Evolutionary conservation across 2,329 filamentous ascomycete genomes (phyloP), one percentile per base, ranked within the genome.

Genomic region (Penicillium hesseltinei): DNA sequence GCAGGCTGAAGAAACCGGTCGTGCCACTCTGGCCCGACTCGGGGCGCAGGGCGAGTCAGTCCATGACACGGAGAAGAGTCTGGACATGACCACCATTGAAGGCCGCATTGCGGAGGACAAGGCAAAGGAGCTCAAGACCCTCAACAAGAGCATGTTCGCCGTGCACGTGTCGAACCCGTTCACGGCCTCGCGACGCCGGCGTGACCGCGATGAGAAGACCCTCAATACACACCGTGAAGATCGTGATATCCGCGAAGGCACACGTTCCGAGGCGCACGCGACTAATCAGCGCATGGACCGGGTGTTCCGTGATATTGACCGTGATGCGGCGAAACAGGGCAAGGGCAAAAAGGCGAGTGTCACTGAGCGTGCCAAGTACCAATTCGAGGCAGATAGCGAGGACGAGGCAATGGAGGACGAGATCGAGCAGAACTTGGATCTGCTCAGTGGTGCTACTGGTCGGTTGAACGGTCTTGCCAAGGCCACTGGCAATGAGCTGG

Each of bases 141-240:
- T 95, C 49, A 96, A 97, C 75, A 82, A 88, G 61, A 92, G 88
- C 78, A 96, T 97, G 91, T 96, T 96, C 69, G 89, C 90, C 5
- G 84, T 92, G 23, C 88, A 92, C 68, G 87, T 92, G 27, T 80
- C 81, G 52, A 91, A 91, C 66, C 88, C 88, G 0, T 91, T 96
- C 71, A 94, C 90, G 0, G 85, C 85, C 15, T 85, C 84, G 61
- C 83, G 82, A 63, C 83, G 88, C 44, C 83, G 82, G 29, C 80
- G 81, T 54, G 85, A 84, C 56, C 82, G 85, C 40, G 90, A 94
- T 62, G 80, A 88, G 50, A 81, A 84, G 54, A 83, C 90, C 44
- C 79, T 95, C 68, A 85, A 88, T 45, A 87, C 87, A 45, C 82
- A 86, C 62, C 78, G 79, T 29, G 69, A 75, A 11, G 84, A 87